Percentiles rank a stretch among this genome's conserved stretches.
phyloP scores from a whole-genome alignment of 345 rosid genomes.

The Trapa bicornis region DNA sequence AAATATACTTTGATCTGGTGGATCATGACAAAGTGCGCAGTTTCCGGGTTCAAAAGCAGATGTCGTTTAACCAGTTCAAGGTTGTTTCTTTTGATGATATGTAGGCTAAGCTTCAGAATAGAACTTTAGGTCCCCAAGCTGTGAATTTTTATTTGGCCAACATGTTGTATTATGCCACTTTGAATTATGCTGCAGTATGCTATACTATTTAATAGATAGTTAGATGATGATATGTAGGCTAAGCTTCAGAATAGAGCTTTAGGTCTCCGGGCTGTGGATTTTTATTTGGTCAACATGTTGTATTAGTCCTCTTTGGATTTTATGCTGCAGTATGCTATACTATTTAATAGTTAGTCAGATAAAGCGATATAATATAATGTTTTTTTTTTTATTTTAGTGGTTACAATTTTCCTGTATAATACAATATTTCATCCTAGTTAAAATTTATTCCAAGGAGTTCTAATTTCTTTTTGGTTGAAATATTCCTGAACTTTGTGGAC shows the following conservation, averaged over 20 bases:
- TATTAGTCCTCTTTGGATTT: not conserved
- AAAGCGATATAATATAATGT: not conserved
- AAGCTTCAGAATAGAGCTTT: not conserved
- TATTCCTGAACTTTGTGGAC: not conserved
- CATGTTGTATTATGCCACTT: not conserved
- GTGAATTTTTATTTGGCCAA: not conserved
- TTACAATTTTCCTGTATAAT: not conserved
- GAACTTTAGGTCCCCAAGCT: not conserved
- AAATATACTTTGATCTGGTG: constrained; percentile 38
- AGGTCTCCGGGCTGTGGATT: not conserved
- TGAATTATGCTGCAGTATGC: not conserved
- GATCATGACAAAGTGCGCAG: constrained; percentile 39
- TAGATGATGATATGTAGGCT: not conserved
- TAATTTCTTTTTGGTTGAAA: not conserved
- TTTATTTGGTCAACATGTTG: not conserved
- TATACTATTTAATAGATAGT: not conserved
- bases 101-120: not conserved
- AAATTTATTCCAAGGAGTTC: not conserved
- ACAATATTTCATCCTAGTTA: not conserved
- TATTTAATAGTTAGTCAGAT: not conserved
- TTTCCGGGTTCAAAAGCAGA: constrained; percentile 27
- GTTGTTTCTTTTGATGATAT: constrained; percentile 8
- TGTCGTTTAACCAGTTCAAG: constrained; percentile 24
- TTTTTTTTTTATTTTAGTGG: not conserved
- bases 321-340: not conserved